Conservation (phyloP, 768 basidiomycete species). For the Thelephora ganbajun region DNA sequence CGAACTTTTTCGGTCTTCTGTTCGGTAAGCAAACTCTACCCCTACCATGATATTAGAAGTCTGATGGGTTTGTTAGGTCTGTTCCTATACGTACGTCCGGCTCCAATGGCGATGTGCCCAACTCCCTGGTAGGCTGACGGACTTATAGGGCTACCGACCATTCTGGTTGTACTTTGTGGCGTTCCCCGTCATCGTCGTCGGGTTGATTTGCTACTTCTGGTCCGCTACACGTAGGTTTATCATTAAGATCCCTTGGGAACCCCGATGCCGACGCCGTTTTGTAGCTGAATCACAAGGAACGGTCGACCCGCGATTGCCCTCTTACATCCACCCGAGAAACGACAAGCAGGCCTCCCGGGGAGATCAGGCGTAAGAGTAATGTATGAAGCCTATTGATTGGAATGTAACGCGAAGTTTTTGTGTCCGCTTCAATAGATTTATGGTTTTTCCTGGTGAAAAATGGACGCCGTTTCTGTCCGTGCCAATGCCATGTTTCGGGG, state of each 20-base stretch:
- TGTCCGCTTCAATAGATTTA: no score
- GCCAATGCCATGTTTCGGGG: no score
- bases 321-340: slow-evolving; percentile 29
- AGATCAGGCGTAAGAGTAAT: no score
- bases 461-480: no score
- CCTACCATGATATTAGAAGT: no score
- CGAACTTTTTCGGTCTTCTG: slow-evolving; percentile 78
- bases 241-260: not conserved
- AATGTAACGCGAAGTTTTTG: no score
- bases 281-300: slow-evolving; percentile 65
- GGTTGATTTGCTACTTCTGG: slow-evolving; percentile 82
- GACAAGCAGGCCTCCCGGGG: no score
- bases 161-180: slow-evolving; percentile 86
- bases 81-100: slow-evolving; percentile 35
- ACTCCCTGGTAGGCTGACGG: not conserved
- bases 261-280: not conserved
- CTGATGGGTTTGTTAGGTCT: slow-evolving; percentile 18
- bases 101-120: slow-evolving; percentile 7
- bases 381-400: no score
- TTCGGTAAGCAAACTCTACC: slow-evolving; percentile 28
- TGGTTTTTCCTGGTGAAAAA: no score
- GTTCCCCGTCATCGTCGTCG: slow-evolving; percentile 53
- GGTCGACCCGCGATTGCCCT: slow-evolving; percentile 41
- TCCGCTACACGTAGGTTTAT: slow-evolving; percentile 54
- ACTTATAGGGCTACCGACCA: slow-evolving; percentile 54